Percentiles rank a stretch among this genome's conserved stretches.
Evolutionary conservation across 352 stramenopile species (phyloP).

Genomic region (Thalassiosira delicatula): DNA sequence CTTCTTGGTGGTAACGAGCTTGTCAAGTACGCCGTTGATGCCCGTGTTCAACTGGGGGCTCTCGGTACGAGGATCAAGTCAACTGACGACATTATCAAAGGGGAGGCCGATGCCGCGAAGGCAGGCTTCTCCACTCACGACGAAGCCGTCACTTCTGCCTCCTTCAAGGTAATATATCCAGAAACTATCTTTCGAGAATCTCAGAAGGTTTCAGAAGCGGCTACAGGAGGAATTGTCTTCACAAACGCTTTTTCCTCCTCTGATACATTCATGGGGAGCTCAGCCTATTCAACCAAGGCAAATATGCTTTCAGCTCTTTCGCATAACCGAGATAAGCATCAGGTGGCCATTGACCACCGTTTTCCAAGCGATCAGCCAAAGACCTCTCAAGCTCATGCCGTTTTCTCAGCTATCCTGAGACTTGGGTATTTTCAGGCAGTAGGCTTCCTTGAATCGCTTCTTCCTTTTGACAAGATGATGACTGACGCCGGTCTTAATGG

Average conservation of each 20-base stretch:
- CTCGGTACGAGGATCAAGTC: background rate
- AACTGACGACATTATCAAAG: background rate
- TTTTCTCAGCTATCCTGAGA: background rate
- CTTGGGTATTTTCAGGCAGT: background rate
- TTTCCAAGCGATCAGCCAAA: background rate
- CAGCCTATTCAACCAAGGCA: background rate
- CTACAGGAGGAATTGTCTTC: background rate
- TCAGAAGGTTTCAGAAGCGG: background rate
- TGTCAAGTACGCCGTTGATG: background rate
- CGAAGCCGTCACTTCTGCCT: background rate
- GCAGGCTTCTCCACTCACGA: background rate
- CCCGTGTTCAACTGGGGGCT: background rate
- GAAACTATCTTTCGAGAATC: background rate
- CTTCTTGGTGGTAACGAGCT: background rate
- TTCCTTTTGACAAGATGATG: slow-evolving; percentile 13
- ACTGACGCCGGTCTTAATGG: background rate
- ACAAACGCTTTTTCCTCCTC: background rate
- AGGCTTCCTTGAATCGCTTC: background rate
- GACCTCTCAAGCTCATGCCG: background rate
- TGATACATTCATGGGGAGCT: background rate
- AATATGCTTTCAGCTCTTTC: background rate
- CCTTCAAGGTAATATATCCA: background rate
- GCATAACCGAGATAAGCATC: background rate
- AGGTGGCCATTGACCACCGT: background rate
- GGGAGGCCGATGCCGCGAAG: background rate